A percentile compares a stretch with the other conserved stretches of the same genome.
phyloP scores from a whole-genome alignment of 2,329 filamentous ascomycete genomes.

The Fusarium austroafricanum region DNA sequence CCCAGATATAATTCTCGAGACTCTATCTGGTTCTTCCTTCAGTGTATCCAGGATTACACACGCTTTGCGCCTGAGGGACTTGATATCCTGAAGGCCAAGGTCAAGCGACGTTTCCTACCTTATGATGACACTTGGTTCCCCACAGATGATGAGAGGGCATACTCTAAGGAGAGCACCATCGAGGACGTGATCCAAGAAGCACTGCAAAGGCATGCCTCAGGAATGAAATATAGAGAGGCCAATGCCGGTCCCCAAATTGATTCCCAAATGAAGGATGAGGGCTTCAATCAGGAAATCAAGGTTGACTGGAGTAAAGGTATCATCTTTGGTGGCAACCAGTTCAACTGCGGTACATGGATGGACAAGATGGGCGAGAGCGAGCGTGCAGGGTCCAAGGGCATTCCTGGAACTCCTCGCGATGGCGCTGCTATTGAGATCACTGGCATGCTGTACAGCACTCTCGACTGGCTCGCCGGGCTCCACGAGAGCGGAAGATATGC shows the following conservation, averaged over 20 bases:
- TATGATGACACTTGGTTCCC: constrained; percentile 97
- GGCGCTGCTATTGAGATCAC: constrained; percentile 96
- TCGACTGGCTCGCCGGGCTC: constrained; percentile 81
- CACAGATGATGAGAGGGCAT: constrained; percentile 82
- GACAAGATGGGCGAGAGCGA: constrained; percentile 99
- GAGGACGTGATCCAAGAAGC: constrained; percentile 94
- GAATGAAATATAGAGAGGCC: constrained; percentile 92
- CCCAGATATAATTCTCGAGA: constrained; percentile 97
- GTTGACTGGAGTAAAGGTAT: constrained; percentile 92
- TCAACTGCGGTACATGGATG: constrained; percentile 99
- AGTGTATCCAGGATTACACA: constrained; percentile 94
- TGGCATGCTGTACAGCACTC: constrained; percentile 88
- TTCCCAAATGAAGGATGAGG: constrained; percentile 90
- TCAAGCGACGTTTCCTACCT: constrained; percentile 87
- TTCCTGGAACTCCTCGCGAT: constrained; percentile 96
- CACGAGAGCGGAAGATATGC: constrained; percentile 76
- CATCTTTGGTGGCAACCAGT: constrained; percentile 92
- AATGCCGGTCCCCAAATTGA: constrained; percentile 92
- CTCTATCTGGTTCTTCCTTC: constrained; percentile 97
- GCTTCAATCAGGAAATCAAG: constrained; percentile 90
- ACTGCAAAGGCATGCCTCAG: constrained; percentile 88
- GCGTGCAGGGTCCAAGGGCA: constrained; percentile 88
- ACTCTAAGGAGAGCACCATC: constrained; percentile 84
- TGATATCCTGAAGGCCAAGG: constrained; percentile 78
- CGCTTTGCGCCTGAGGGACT: constrained; percentile 82